Evolutionary conservation across 345 rosid genomes (phyloP).

Genomic region (sweet orange (Citrus sinensis)): DNA sequence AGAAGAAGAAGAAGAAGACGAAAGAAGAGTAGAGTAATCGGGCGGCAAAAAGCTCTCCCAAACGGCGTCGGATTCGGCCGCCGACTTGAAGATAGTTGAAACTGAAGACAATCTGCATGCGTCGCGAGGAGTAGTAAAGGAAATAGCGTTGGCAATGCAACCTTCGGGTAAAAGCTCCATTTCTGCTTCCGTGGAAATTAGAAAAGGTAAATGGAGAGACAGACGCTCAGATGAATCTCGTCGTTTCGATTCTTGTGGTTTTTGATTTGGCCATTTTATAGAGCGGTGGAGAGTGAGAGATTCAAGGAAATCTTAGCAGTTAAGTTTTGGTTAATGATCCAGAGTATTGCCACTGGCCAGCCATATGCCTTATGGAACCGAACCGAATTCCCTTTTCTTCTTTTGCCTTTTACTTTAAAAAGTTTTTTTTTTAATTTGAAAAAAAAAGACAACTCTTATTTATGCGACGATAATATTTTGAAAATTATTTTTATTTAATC

Average conservation of each 20-base stretch:
- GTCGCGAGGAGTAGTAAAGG: constrained; percentile 45
- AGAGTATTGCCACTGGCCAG: background rate
- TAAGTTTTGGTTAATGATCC: background rate
- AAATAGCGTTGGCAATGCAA: constrained; percentile 44
- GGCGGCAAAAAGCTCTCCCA: constrained; percentile 61
- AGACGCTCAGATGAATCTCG: background rate
- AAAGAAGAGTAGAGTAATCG: constrained; percentile 27
- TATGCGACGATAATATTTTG: no score
- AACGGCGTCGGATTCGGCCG: constrained; percentile 53
- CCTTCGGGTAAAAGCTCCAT: constrained; percentile 34
- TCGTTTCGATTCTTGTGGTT: background rate
- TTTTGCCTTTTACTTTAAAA: background rate
- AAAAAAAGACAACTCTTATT: no score
- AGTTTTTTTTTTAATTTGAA: no score
- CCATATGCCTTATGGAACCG: background rate
- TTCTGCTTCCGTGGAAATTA: background rate
- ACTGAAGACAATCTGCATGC: constrained; percentile 46
- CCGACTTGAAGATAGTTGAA: constrained; percentile 38
- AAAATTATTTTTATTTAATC: no score
- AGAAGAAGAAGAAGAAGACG: no score
- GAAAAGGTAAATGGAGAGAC: background rate
- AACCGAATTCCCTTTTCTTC: background rate
- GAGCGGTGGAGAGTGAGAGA: background rate
- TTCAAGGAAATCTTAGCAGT: background rate
- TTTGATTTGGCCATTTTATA: background rate